Evolutionary conservation across 1,284 basidiomycete species (phyloP), one percentile per base, ranked within the genome.

Genomic region (Pholiota adiposa): DNA sequence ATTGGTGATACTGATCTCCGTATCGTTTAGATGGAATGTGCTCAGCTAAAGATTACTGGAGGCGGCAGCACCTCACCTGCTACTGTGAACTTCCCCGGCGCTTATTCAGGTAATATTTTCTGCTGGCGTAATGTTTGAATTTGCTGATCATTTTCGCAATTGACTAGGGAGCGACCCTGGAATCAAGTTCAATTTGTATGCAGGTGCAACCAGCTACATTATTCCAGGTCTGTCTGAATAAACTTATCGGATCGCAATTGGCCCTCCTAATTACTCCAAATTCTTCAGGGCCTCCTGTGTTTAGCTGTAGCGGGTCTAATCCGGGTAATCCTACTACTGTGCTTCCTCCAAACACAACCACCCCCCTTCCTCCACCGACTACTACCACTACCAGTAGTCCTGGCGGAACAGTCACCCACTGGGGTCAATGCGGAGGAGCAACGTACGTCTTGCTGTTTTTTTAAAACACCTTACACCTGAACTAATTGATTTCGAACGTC

Each of bases 31-130:
- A 81, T 82, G 81, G 79, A 82, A 66, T 83, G 80, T 54, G 80
- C 80, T n/a, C 81, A 83, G 64, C 67, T 84, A 52, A 65, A 79
- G 56, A 78, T 84, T 56, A 82, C 80, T n/a, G 82, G 82, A 16
- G 81, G 82, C 3, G 81, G 81, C 25, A 79, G 66, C 61, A 73
- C 76, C 1, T 68, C 69, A 23, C 81, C 82, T 4, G 73, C 79
- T 8, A 82, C 79, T 11, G 81, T 83, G 23, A 72, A 60, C 66
- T 83, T 84, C 77, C 81, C 81, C 4, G 81, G 82, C 50, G 79
- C 79, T 1, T 82, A 82, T 70, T 62, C 63, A 19, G 70, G 76
- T 75, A 58, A 51, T 61, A 11, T 19, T 43, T 23, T 11, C 8
- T 19, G n/a, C n/a, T 19, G 19, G 21, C 12, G 5, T 43, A 19